Evolutionary conservation across 2,329 filamentous ascomycete species (phyloP).

Genomic region (Hypoxylon sp.): DNA sequence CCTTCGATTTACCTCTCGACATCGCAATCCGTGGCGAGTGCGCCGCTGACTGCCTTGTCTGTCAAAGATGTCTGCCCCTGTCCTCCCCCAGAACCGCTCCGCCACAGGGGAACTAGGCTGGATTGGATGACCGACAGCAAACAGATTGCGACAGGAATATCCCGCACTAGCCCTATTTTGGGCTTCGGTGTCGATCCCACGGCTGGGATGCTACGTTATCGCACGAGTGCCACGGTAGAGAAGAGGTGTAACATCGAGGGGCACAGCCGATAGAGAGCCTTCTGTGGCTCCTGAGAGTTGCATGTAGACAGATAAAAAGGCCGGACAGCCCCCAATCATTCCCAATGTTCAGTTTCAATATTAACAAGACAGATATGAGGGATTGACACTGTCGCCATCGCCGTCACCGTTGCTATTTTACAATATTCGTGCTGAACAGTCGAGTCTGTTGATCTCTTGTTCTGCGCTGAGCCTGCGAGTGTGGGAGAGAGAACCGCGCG

Average conservation of each 20-base stretch:
- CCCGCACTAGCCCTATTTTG: conserved; percentile 34
- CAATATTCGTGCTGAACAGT: not conserved
- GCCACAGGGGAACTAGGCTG: conserved; percentile 40
- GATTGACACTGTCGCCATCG: not conserved
- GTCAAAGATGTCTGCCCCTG: conserved; percentile 36
- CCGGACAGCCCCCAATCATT: conserved; percentile 7
- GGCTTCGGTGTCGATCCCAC: conserved; percentile 39
- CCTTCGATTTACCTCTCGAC: conserved; percentile 22
- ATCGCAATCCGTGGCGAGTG: conserved; percentile 7
- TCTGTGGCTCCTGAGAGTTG: not conserved
- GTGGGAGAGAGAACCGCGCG: conserved; percentile 18
- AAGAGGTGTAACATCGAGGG: conserved; percentile 12
- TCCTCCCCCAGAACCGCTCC: conserved; percentile 24
- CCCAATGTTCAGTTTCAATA: not conserved
- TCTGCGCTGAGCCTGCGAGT: not conserved
- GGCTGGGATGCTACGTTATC: conserved; percentile 19
- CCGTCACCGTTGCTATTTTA: too few species aligned
- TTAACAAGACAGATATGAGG: not conserved
- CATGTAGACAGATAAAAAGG: conserved; percentile 9
- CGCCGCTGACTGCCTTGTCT: conserved; percentile 21
- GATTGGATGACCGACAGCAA: conserved; percentile 43
- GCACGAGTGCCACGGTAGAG: conserved; percentile 5
- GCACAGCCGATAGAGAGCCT: not conserved
- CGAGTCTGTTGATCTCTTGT: too few species aligned
- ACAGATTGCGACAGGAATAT: conserved; percentile 20